Conservation (phyloP, 1,139 yeast genomes). For the Blastobotrys elegans region DNA sequence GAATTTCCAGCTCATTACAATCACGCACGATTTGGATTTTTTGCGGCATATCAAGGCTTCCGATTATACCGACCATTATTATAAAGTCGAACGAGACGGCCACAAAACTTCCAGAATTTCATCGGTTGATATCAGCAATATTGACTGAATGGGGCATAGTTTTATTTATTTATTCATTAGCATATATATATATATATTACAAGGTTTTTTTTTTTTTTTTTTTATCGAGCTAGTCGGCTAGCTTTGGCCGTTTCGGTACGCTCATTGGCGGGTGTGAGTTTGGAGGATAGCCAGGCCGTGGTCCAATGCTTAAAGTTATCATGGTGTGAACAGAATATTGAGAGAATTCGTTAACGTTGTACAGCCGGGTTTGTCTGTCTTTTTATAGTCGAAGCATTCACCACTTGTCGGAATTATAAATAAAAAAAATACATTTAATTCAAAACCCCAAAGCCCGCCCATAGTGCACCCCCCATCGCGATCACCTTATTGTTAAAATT, state of each 20-base stretch:
- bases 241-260: neutral
- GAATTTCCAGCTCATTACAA: conserved; percentile 90
- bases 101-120: conserved; percentile 36
- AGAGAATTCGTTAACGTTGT: too few relatives aligned
- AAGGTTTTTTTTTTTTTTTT: neutral
- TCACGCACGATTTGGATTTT: conserved; percentile 94
- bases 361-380: too few relatives aligned
- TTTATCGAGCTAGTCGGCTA: neutral
- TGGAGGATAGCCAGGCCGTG: conserved; percentile 8
- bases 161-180: too few relatives aligned
- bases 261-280: conserved; percentile 5
- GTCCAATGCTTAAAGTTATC: conserved; percentile 5
- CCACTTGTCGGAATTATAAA: too few relatives aligned
- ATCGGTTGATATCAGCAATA: conserved; percentile 3
- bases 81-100: conserved; percentile 73
- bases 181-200: neutral
- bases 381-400: too few relatives aligned
- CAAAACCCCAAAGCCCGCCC: too few relatives aligned
- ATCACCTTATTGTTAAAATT: too few relatives aligned
- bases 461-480: too few relatives aligned
- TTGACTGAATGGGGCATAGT: too few relatives aligned
- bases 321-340: too few relatives aligned
- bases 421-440: too few relatives aligned
- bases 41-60: conserved; percentile 80
- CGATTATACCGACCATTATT: conserved; percentile 84